Base-by-base conservation (phyloP, 2,329 filamentous ascomycete species). In the Curvularia lunata region DNA sequence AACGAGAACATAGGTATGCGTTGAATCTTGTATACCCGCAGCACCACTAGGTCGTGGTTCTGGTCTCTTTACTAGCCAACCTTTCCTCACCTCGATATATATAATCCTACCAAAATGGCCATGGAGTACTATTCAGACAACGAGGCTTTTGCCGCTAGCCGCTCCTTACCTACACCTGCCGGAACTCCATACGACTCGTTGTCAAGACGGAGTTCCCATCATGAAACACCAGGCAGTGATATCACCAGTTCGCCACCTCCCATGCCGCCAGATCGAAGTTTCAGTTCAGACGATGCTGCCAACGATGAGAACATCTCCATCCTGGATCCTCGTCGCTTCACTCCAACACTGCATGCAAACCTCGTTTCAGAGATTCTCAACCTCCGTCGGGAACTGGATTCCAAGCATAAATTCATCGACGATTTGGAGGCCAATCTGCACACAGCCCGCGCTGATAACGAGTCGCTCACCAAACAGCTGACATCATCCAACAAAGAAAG, bases 281-380 rank as follows among this genome's bases (percentile, higher is more conserved):
- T 61, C 25, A 58, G 62, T 30, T 57, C 62, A 1, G 66, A 83
- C 56, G 88, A 91, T 72, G 77, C 62, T 6, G 56, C 62, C 42
- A 67, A 86, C 23, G 87, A 94, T 64, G 90, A 94, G 62, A 86
- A 81, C 43, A 87, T 92, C 32, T 86, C 86, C 2, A 87, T 92
- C 21, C 82, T 97, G 28, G 95, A 99, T 72, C 92, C 95, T 3
- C 87, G 94, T 54, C 86, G 95, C 37, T 97, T 99, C 72, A 99
- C 95, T 0, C 95, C 95, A 1, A 98, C 93, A 0, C 80, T 99
- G 10, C 95, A 98, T 75, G 95, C 95, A 8, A 97, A 91, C 48
- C 81, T 99, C 6, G 94, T 99, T 0, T 94, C 94, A 0, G 95
- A 99, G 76, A 99, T 99, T 62, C 81, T 99, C 38, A 87, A 88